These are phyloP conservation scores for Phyllosticta citribraziliensis DNA, from an alignment of 2,329 filamentous ascomycete genomes.

Conservation along the genomic window DNA sequence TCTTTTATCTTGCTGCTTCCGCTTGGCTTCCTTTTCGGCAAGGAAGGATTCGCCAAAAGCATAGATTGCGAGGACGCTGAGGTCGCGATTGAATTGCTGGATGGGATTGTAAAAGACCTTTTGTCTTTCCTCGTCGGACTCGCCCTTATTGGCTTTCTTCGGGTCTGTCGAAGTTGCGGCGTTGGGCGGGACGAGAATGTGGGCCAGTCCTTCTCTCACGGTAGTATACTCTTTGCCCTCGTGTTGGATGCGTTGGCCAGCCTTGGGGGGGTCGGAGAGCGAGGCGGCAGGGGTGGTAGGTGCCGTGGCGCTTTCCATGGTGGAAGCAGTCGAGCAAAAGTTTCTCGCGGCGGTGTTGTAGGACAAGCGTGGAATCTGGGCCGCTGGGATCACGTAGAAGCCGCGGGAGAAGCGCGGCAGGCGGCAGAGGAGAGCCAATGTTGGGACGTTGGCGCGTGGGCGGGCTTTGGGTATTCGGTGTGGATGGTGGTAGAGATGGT, in stretches of 20 bases:
- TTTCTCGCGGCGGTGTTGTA: neutral
- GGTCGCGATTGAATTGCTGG: slow-evolving; percentile 94
- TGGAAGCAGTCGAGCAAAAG: neutral
- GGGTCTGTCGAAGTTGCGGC: slow-evolving; percentile 38
- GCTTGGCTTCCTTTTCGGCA: slow-evolving; percentile 36
- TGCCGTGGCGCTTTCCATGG: neutral
- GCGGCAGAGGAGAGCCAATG: neutral
- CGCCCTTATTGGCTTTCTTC: slow-evolving; percentile 29
- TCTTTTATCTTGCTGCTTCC: slow-evolving; percentile 20
- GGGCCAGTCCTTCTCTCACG: slow-evolving; percentile 57
- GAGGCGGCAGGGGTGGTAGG: slow-evolving; percentile 4
- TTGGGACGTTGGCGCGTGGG: neutral
- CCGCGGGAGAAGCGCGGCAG: neutral
- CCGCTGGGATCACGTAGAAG: neutral
- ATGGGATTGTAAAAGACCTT: slow-evolving; percentile 97
- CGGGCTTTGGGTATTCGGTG: neutral
- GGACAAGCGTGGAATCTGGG: neutral
- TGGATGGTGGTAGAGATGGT: neutral
- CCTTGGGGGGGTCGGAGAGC: slow-evolving; percentile 21
- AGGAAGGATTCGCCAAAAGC: slow-evolving; percentile 66
- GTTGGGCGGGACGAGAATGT: slow-evolving; percentile 54
- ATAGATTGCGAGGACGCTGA: slow-evolving; percentile 86
- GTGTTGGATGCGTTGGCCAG: slow-evolving; percentile 30
- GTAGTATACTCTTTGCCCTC: slow-evolving; percentile 47
- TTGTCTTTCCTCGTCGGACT: slow-evolving; percentile 50